phyloP scores from a whole-genome alignment of 2,329 filamentous ascomycete genomes.

The Seiridium cupressi region DNA sequence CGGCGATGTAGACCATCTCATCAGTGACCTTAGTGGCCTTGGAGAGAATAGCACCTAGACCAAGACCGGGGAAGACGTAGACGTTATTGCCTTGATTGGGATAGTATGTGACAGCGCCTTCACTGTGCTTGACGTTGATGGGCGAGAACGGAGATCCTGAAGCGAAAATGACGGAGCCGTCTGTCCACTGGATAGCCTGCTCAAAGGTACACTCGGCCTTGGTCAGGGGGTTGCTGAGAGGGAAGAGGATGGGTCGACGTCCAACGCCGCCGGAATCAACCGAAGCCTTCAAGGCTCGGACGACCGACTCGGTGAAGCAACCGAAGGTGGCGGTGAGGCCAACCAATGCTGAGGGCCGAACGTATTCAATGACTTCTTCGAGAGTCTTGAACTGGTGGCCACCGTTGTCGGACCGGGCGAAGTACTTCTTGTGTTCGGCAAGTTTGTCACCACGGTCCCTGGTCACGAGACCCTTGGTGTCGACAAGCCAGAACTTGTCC shows the following conservation, averaged over 20 bases:
- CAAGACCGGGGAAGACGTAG: slow-evolving; percentile 96
- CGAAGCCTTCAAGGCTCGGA: slow-evolving; percentile 67
- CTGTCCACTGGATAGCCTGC: slow-evolving; percentile 85
- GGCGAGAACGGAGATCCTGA: slow-evolving; percentile 89
- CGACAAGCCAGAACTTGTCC: slow-evolving; percentile 94
- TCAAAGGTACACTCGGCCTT: slow-evolving; percentile 98
- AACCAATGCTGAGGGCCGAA: slow-evolving; percentile 91
- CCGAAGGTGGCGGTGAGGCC: slow-evolving; percentile 93
- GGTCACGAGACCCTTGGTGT: slow-evolving; percentile 94
- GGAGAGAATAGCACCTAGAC: slow-evolving; percentile 86
- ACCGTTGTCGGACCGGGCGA: slow-evolving; percentile 62
- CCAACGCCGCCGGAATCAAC: slow-evolving; percentile 65
- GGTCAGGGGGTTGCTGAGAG: slow-evolving; percentile 90
- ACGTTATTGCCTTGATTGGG: slow-evolving; percentile 83
- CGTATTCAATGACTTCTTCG: slow-evolving; percentile 89
- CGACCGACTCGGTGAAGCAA: slow-evolving; percentile 85
- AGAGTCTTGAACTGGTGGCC: slow-evolving; percentile 74
- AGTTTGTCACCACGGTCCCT: slow-evolving; percentile 90
- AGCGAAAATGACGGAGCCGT: slow-evolving; percentile 89
- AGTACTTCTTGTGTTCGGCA: slow-evolving; percentile 82
- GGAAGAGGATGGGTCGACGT: slow-evolving; percentile 87
- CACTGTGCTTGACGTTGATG: slow-evolving; percentile 61
- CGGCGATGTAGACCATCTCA: slow-evolving; percentile 95
- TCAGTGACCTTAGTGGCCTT: slow-evolving; percentile 87
- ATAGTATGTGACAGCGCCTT: slow-evolving; percentile 65